Conservation (phyloP, 768 basidiomycete species). For the Leccinellum rugosiceps region DNA sequence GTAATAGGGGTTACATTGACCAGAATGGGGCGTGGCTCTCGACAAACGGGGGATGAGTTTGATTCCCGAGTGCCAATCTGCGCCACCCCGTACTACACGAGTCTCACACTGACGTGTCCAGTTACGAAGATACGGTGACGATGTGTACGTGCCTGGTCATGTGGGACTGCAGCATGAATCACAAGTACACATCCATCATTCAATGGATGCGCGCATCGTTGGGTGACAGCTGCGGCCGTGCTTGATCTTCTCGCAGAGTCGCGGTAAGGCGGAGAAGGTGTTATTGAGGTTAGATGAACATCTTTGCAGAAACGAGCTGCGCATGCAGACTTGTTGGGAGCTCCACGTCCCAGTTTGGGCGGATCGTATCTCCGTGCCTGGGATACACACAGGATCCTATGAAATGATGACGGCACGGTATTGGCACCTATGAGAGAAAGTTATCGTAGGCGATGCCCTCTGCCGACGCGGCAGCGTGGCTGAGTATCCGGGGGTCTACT, state of each 20-base stretch:
- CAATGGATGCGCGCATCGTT: background rate
- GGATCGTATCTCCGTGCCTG: background rate
- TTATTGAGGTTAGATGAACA: background rate
- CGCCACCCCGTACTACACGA: background rate
- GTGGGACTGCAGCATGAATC: background rate
- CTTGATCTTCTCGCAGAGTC: background rate
- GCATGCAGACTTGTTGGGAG: background rate
- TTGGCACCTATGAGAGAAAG: background rate
- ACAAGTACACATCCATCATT: background rate
- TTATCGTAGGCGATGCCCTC: background rate
- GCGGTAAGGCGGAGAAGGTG: background rate
- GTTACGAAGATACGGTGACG: background rate
- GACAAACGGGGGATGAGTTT: background rate
- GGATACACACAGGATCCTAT: background rate
- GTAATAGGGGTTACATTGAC: background rate
- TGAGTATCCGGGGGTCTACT: background rate
- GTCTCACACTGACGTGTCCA: background rate
- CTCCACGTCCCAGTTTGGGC: background rate
- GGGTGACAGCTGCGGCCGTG: background rate
- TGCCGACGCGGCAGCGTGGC: background rate
- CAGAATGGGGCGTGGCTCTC: background rate
- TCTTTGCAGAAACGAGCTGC: background rate
- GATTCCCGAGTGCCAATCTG: background rate
- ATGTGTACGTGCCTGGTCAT: background rate
- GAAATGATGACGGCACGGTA: background rate